phyloP scores from a whole-genome alignment of 805 yeast genomes.

The Kazachstania psychrophila region DNA sequence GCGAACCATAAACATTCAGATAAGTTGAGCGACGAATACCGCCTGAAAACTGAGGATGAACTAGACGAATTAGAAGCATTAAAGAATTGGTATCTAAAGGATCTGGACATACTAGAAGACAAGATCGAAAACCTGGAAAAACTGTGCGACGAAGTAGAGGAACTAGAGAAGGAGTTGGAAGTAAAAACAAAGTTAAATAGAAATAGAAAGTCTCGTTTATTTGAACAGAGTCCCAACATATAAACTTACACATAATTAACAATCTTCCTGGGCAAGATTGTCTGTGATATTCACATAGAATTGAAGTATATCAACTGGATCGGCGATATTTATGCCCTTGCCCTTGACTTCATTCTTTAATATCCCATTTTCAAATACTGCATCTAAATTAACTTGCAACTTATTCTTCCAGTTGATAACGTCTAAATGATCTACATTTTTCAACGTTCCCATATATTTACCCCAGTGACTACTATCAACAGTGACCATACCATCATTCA shows the following conservation, averaged over 20 bases:
- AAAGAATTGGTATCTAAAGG: conserved; percentile 8
- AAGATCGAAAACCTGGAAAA: conserved; percentile 35
- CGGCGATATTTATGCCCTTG: conserved; percentile 19
- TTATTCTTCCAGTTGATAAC: conserved; percentile 73
- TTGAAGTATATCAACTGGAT: conserved; percentile 51
- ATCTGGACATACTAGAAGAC: conserved; percentile 28
- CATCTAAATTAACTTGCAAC: conserved; percentile 30
- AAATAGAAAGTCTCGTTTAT: conserved; percentile 5
- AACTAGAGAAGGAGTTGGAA: conserved; percentile 49
- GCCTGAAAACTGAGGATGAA: conserved; percentile 18
- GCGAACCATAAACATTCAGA: conserved; percentile 19
- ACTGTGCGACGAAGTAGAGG: conserved; percentile 49
- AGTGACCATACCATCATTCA: conserved; percentile 82
- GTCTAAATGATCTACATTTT: conserved; percentile 76
- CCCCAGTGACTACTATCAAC: conserved; percentile 80
- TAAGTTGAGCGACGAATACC: conserved; percentile 15
- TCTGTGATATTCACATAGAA: conserved; percentile 63
- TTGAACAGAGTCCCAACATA: neutral
- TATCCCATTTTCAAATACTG: neutral
- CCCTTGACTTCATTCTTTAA: neutral
- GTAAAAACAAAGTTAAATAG: conserved; percentile 31
- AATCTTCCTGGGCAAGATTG: conserved; percentile 49
- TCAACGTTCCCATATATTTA: conserved; percentile 64
- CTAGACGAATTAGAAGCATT: conserved; percentile 27
- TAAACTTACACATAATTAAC: conserved; percentile 23